Conservation (phyloP, 2,329 filamentous ascomycete species). For the Penicillium sp. region DNA sequence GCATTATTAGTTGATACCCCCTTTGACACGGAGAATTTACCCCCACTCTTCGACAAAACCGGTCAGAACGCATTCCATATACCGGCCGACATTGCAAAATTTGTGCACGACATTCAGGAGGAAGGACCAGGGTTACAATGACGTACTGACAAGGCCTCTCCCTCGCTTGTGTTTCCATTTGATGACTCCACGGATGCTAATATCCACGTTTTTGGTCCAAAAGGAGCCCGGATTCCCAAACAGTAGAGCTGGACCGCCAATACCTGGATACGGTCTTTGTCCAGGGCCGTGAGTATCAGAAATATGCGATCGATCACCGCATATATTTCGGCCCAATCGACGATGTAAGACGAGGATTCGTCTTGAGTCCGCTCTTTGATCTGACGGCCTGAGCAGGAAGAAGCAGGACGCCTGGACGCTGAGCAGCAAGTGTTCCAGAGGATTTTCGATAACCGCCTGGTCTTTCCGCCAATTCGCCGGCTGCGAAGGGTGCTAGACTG, state of each 20-base stretch:
- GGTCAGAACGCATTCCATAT: constrained; percentile 10
- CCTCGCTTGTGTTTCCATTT: constrained; percentile 3
- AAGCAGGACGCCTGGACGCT: constrained; percentile 64
- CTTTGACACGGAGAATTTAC: constrained; percentile 13
- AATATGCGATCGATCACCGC: constrained; percentile 63
- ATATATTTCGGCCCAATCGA: constrained; percentile 70
- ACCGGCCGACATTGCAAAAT: constrained; percentile 7
- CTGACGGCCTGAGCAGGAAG: constrained; percentile 54
- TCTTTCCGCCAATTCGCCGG: constrained; percentile 66
- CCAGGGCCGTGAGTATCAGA: constrained; percentile 66
- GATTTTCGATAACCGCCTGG: constrained; percentile 66
- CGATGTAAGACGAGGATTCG: constrained; percentile 54
- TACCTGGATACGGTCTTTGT: constrained; percentile 61
- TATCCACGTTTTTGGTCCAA: constrained; percentile 11
- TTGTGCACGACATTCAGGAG: constrained; percentile 12
- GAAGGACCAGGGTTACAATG: constrained; percentile 23
- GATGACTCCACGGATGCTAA: constrained; percentile 25
- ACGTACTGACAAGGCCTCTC: constrained; percentile 26
- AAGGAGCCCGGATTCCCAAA: constrained; percentile 49
- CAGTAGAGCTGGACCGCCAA: constrained; percentile 55
- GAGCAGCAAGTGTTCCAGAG: constrained; percentile 63
- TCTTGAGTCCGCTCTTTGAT: not conserved
- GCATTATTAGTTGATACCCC: constrained; percentile 12
- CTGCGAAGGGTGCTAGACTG: constrained; percentile 67
- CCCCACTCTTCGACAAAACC: constrained; percentile 16